Base-by-base conservation (phyloP, 805 yeast species). In the Pachysolen tannophilus region DNA sequence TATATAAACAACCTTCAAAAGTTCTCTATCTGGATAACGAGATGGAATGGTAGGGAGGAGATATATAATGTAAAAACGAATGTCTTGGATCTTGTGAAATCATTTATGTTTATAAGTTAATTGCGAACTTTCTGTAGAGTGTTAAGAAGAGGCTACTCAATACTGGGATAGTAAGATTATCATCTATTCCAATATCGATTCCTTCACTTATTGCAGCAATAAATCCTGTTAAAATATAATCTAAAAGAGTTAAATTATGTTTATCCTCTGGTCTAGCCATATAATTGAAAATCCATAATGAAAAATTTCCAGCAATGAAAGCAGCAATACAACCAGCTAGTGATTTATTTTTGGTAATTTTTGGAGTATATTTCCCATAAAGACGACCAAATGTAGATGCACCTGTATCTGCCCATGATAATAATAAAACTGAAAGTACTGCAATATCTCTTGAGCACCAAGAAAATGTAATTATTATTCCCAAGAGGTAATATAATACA, bases 391-490 rank as follows among this genome's bases (percentile, higher is more conserved):
- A 60, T 0, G 96, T 85, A 3, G 96, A 85, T 2, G 98, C 98
- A 2, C 97, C 90, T 8, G 97, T 86, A 53, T 92, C 98, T 5
- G 95, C 87, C 97, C 97, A 92, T 51, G 96, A 83, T 43, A 92
- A 69, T 33, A 90, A 63, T 44, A 87, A 65, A 3, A 87, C 76
- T 16, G 94, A 67, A 63, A 86, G 67, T 19, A 88, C 63, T 1
- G 80, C 67, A 32, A 92, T 78, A 50, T 92, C 98, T 58, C 86
- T 85, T 10, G 90, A 78, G 48, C 76, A 80, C 16, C 76, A 56
- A 1, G 67, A 42, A 49, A 87, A 83, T 8, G 87, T 85, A 43
- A 85, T 60, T 18, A 75, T 61, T 30, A 86, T 61, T 5, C 98
- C 98, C 2, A 82, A 63, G 26, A 87, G 61, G 54, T 86, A 92